Conservation (phyloP, 2,329 filamentous ascomycete genomes). For the Monosporascus cannonballus region DNA sequence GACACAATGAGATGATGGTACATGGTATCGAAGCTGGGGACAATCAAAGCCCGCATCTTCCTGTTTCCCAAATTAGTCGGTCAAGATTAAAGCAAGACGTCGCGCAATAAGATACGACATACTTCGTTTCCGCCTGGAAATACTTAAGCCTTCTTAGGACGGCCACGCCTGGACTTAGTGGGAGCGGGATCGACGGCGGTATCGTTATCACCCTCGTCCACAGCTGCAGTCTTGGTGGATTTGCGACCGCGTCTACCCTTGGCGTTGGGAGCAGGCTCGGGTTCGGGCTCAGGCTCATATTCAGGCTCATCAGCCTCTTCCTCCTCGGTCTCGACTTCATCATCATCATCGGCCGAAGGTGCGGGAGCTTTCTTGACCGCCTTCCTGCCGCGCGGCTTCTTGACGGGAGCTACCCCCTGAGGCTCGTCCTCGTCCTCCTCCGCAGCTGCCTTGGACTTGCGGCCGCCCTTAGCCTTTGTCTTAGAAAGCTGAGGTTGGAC, state of each 20-base stretch:
- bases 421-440: conserved; percentile 19
- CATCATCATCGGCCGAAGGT: conserved; percentile 4
- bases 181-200: conserved; percentile 9
- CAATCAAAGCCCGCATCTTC: too few species aligned
- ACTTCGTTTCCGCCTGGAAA: not conserved
- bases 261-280: conserved; percentile 25
- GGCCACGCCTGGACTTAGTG: conserved; percentile 10
- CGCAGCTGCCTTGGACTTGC: conserved; percentile 12
- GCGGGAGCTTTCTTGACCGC: conserved; percentile 15
- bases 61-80: too few species aligned
- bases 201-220: conserved; percentile 10
- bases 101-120: not conserved
- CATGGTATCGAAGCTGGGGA: too few species aligned
- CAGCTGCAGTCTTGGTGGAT: conserved; percentile 2
- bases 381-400: conserved; percentile 23
- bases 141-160: conserved; percentile 9
- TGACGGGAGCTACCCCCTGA: conserved; percentile 21
- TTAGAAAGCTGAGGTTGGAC: conserved; percentile 14
- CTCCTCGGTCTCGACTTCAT: conserved; percentile 16
- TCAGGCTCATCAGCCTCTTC: conserved; percentile 16
- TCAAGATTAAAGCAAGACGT: too few species aligned
- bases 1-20: too few species aligned
- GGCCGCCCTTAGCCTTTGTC: conserved; percentile 12
- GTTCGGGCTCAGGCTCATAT: not conserved
- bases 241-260: conserved; percentile 7